Conservation (phyloP, 129 eudicot genomes). For the Smallanthus sonchifolius region DNA sequence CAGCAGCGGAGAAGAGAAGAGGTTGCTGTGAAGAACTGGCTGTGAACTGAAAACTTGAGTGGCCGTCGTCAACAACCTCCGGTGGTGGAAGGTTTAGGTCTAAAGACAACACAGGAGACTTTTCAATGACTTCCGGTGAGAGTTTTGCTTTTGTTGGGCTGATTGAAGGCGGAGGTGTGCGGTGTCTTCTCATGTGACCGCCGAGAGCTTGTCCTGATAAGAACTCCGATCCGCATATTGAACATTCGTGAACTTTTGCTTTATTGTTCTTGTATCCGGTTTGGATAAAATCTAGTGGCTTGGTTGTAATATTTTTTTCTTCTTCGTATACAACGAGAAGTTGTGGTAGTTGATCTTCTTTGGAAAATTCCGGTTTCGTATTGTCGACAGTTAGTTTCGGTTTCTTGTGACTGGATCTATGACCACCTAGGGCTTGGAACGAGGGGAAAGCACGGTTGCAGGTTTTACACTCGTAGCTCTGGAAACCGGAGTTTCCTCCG, state of each 20-base stretch:
- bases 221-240: slow-evolving; percentile 76
- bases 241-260: slow-evolving; percentile 61
- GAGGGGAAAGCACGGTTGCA: slow-evolving; percentile 31
- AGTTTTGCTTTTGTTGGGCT: neutral
- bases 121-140: slow-evolving; percentile 15
- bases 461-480: slow-evolving; percentile 33
- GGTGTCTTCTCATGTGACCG: slow-evolving; percentile 91
- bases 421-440: slow-evolving; percentile 49
- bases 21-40: slow-evolving; percentile 26
- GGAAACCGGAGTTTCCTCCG: slow-evolving; percentile 3
- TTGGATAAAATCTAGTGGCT: neutral
- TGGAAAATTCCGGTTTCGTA: neutral
- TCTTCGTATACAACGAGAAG: too few relatives aligned
- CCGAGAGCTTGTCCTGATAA: slow-evolving; percentile 91
- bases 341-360: too few relatives aligned
- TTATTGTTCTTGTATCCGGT: neutral
- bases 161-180: slow-evolving; percentile 27
- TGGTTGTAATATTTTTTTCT: too few relatives aligned
- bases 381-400: slow-evolving; percentile 20
- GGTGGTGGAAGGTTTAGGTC: slow-evolving; percentile 95
- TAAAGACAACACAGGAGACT: slow-evolving; percentile 33
- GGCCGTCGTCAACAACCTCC: slow-evolving; percentile 40
- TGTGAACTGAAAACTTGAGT: slow-evolving; percentile 30
- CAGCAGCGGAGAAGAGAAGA: slow-evolving; percentile 41
- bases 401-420: slow-evolving; percentile 43